phyloP scores from a whole-genome alignment of 192 early-diverging fungal genomes.

The Coemansia sp. region DNA sequence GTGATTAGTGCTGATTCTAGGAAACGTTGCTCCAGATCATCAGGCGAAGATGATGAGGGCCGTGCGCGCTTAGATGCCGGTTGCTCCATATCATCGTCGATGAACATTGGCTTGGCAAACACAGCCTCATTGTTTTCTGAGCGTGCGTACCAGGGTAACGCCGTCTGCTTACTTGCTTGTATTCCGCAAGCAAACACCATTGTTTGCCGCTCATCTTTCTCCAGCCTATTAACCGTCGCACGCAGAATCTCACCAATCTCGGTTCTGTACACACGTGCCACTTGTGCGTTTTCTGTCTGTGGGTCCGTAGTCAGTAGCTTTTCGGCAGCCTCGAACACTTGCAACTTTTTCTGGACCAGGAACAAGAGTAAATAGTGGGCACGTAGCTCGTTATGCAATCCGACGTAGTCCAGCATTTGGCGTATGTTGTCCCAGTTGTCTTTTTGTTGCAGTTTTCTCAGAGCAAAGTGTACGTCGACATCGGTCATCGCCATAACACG shows the following conservation, averaged over 20 bases:
- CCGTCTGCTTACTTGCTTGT: neutral
- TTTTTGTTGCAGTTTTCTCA: neutral
- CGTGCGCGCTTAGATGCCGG: neutral
- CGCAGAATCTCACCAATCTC: conserved; percentile 32
- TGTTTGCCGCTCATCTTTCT: conserved; percentile 4
- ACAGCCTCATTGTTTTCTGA: neutral
- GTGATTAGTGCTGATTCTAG: conserved; percentile 23
- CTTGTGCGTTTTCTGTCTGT: conserved; percentile 36
- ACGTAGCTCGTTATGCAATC: conserved; percentile 61
- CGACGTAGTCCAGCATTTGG: conserved; percentile 36
- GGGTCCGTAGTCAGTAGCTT: conserved; percentile 3
- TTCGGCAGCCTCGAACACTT: conserved; percentile 11
- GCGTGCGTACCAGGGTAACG: conserved; percentile 10
- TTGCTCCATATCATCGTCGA: neutral
- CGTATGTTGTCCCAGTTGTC: neutral
- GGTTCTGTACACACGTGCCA: conserved; percentile 57
- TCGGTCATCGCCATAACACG: conserved; percentile 69
- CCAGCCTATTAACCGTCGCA: conserved; percentile 13
- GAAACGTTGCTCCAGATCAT: conserved; percentile 10
- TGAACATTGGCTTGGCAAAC: neutral
- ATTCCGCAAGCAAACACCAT: conserved; percentile 12
- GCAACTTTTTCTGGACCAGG: conserved; percentile 51
- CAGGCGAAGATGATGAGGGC: neutral
- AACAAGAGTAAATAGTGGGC: conserved; percentile 54
- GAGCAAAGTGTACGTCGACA: conserved; percentile 39